Conservation (phyloP, 2,329 filamentous ascomycete genomes). For the Diplodia sapinea region DNA sequence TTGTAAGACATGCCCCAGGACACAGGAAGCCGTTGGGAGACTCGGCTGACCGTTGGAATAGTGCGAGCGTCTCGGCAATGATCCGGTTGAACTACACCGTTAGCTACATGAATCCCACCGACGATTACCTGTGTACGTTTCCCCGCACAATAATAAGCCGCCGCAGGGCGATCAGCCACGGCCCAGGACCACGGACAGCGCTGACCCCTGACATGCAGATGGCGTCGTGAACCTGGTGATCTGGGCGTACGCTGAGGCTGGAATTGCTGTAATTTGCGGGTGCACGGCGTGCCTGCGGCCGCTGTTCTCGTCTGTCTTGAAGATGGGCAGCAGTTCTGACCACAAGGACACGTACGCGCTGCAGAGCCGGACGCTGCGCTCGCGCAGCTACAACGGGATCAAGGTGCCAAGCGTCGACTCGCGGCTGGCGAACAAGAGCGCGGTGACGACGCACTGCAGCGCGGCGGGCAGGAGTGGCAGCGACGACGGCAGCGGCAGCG, state of each 20-base stretch:
- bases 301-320: constrained; percentile 39
- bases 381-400: constrained; percentile 22
- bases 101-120: constrained; percentile 39
- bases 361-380: constrained; percentile 3
- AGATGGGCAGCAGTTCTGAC: constrained; percentile 32
- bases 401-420: constrained; percentile 22
- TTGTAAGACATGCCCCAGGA: constrained; percentile 33
- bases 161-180: not conserved
- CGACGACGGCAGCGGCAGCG: constrained; percentile 28
- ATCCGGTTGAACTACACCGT: constrained; percentile 46
- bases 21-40: constrained; percentile 31
- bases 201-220: constrained; percentile 30
- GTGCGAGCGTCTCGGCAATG: constrained; percentile 37
- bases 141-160: not conserved
- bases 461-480: constrained; percentile 13
- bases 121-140: constrained; percentile 41
- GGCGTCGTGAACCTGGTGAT: constrained; percentile 44
- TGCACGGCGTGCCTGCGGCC: constrained; percentile 40
- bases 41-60: constrained; percentile 32
- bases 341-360: constrained; percentile 26
- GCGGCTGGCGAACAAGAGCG: constrained; percentile 5
- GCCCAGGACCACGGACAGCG: not conserved
- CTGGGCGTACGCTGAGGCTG: constrained; percentile 47
- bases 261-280: constrained; percentile 44
- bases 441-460: constrained; percentile 1